Percentiles rank a stretch among this genome's conserved stretches.
phyloP scores from a whole-genome alignment of 352 stramenopile species.

The Globisporangium paddicum region DNA sequence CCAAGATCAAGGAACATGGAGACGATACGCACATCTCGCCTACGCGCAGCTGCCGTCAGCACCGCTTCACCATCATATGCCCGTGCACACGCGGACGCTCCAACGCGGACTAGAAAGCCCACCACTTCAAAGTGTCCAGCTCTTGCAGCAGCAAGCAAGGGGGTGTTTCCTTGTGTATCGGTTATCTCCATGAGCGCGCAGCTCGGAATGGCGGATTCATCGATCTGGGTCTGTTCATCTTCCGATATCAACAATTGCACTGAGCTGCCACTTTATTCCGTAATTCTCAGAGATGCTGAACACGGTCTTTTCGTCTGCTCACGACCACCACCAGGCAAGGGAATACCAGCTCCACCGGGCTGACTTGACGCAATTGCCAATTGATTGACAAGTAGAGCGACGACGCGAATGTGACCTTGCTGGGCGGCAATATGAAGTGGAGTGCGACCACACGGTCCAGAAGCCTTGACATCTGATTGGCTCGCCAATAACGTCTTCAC shows the following conservation, averaged over 20 bases:
- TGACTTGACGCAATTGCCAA: too few relatives aligned
- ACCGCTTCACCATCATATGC: background rate
- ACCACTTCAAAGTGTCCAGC: background rate
- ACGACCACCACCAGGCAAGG: too few relatives aligned
- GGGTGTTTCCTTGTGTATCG: background rate
- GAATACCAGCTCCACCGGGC: too few relatives aligned
- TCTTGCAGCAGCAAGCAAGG: background rate
- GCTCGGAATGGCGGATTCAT: too few relatives aligned
- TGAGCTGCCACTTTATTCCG: too few relatives aligned
- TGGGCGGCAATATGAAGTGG: background rate
- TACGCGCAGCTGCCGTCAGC: background rate
- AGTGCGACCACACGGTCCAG: background rate
- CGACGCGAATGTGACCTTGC: too few relatives aligned
- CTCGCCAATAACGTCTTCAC: background rate
- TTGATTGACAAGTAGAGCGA: too few relatives aligned
- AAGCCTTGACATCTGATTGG: background rate
- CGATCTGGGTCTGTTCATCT: too few relatives aligned
- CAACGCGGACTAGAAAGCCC: background rate
- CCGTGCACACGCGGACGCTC: background rate
- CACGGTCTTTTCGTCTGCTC: too few relatives aligned
- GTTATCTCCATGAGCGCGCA: too few relatives aligned
- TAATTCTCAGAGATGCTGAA: too few relatives aligned
- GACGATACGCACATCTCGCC: background rate
- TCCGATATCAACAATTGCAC: too few relatives aligned
- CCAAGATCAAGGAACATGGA: background rate